phyloP scores from a whole-genome alignment of 345 rosid genomes.

The Anastatica hierochuntica region DNA sequence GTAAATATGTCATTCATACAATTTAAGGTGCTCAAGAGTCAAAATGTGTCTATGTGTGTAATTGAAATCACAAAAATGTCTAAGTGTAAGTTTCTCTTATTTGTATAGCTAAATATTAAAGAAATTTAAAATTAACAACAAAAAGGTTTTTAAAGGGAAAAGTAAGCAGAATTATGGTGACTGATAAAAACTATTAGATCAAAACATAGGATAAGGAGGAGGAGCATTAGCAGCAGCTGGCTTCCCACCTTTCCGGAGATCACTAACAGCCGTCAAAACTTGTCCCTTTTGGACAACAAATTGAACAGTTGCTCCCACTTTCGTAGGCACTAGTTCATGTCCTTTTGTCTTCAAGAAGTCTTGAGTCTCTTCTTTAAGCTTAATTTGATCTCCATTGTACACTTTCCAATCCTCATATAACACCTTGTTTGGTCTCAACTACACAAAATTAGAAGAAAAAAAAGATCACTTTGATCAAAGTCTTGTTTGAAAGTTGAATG shows the following conservation, averaged over 20 bases:
- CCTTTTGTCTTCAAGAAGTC: constrained; percentile 38
- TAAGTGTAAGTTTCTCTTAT: no score
- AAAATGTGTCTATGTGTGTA: no score
- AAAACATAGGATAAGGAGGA: neutral
- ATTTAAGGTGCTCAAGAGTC: no score
- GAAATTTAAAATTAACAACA: no score
- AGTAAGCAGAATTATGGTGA: neutral
- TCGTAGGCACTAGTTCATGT: constrained; percentile 35
- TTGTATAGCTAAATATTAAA: no score
- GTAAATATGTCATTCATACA: no score
- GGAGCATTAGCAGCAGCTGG: constrained; percentile 40
- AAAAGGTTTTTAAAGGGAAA: no score
- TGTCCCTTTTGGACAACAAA: constrained; percentile 39
- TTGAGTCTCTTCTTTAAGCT: constrained; percentile 41
- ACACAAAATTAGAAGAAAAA: constrained; percentile 20
- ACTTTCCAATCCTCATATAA: constrained; percentile 52
- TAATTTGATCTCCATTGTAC: constrained; percentile 57
- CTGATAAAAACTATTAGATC: neutral
- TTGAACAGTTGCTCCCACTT: constrained; percentile 56
- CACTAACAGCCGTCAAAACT: constrained; percentile 56
- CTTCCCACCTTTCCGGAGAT: constrained; percentile 68
- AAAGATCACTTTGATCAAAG: neutral
- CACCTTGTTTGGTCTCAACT: constrained; percentile 64
- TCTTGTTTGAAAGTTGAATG: neutral
- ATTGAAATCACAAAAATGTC: no score